Evolutionary conservation across 352 stramenopile species (phyloP).

Genomic region (Globisporangium alternatum): DNA sequence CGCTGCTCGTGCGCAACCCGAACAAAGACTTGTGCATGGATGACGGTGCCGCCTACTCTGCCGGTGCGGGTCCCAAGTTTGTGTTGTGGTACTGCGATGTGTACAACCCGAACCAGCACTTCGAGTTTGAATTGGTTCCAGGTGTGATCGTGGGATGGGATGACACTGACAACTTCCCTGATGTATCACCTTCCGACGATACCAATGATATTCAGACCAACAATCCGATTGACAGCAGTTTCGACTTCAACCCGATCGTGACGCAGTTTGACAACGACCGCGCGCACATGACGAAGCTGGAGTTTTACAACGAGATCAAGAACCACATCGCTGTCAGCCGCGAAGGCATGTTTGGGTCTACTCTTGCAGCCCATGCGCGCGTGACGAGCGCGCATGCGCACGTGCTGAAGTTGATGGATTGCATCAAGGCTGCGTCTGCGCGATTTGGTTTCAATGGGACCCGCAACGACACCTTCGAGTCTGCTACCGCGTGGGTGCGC

Average conservation of each 20-base stretch:
- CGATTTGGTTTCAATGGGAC: neutral
- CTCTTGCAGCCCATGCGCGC: neutral
- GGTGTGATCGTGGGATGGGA: neutral
- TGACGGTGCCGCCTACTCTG: constrained; percentile 20
- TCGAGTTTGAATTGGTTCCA: constrained; percentile 23
- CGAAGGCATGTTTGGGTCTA: constrained; percentile 17
- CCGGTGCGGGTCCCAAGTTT: constrained; percentile 16
- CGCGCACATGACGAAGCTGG: constrained; percentile 46
- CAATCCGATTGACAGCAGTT: no score
- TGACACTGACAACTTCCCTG: no score
- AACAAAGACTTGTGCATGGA: constrained; percentile 34
- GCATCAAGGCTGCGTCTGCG: constrained; percentile 3
- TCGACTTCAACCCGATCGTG: no score
- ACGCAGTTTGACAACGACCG: constrained; percentile 3
- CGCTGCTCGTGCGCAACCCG: constrained; percentile 26
- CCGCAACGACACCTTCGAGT: neutral
- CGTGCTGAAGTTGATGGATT: neutral
- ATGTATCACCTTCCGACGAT: no score
- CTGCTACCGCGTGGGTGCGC: neutral
- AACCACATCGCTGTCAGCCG: constrained; percentile 26
- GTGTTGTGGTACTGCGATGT: constrained; percentile 17
- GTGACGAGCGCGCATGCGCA: neutral
- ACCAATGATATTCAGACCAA: no score
- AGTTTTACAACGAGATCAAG: constrained; percentile 54
- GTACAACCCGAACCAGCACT: constrained; percentile 37